phyloP scores from a whole-genome alignment of 2,329 filamentous ascomycete genomes.

The Colletotrichum sp. region DNA sequence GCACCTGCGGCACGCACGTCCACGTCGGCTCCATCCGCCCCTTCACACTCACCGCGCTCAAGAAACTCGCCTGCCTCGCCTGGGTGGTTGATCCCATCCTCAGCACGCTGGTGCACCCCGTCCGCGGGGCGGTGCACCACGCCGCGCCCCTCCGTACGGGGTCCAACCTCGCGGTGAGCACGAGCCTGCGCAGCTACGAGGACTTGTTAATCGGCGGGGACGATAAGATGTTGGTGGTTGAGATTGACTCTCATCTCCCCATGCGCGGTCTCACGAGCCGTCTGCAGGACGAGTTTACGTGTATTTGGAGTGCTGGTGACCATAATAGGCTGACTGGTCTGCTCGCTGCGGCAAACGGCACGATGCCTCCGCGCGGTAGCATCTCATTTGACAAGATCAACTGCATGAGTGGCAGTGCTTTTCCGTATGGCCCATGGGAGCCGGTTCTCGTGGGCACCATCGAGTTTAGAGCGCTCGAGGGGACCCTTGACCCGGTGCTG shows the following conservation, averaged over 20 bases:
- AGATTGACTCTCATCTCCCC: not conserved
- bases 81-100: not conserved
- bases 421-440: not conserved
- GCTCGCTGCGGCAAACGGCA: not conserved
- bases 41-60: not conserved
- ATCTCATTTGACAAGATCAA: not conserved
- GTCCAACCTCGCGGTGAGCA: not conserved
- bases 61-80: not conserved
- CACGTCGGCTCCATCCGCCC: not conserved
- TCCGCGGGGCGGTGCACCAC: not conserved
- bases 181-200: not conserved
- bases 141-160: not conserved
- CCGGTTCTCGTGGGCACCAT: not conserved
- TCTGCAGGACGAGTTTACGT: not conserved
- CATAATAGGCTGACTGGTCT: not conserved
- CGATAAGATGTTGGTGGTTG: not conserved
- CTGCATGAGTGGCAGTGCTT: not conserved
- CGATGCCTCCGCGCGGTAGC: not conserved
- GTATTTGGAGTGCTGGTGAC: not conserved
- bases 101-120: not conserved
- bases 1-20: slow-evolving; percentile 1
- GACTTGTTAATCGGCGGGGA: not conserved
- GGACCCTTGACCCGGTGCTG: slow-evolving; percentile 4
- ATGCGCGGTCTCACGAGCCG: not conserved
- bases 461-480: slow-evolving; percentile 6